Evolutionary conservation across 75 land plant species (phyloP), one percentile per base, ranked within the genome.

Genomic region (Azolla pinnata): DNA sequence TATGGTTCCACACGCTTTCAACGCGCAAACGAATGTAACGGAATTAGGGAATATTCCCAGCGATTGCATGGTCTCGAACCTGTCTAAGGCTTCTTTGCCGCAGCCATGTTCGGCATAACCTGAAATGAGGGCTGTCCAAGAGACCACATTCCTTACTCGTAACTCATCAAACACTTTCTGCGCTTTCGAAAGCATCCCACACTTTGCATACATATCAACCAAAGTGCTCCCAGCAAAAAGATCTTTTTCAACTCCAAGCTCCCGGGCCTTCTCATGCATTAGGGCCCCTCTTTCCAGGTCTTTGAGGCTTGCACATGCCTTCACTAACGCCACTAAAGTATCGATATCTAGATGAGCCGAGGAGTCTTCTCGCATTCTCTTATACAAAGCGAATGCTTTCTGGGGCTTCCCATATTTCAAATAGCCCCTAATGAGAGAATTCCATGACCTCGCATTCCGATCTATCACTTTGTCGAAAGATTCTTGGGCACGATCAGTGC

Each of bases 381-480:
- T 20, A 49, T 25, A 67, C 26, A 47, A 32, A 1, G 24, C 30
- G 29, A 67, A 47, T 29, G 69, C 69, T 7, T 45, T 33, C 53
- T 61, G 12, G 3, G 31, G 34, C 29, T 46, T 28, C 1, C 67
- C 55, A 31, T 46, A 20, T 23, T 23, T 46, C 23, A 46, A 18
- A 46, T 46, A 46, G 49, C 49, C 49, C 14, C 23, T 2, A 17
- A 46, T 4, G 17, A 64, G 29, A 9, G 61, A 23, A 23, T 29
- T 64, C 67, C 67, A 54, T 19, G 79, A 61, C 44, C 69, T 76
- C 29, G 16, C 57, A 32, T 75, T 75, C 58, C 57, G 60, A 4
- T 61, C 21, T 0, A 75, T 57, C 72, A 80, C 68, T 72, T 72
- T 74, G 1, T 62, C 66, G 30, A 76, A 76, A 54, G 67, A 44